Base-by-base conservation (phyloP, 164 flowering plant genomes). In the Warburgia ugandensis region DNA sequence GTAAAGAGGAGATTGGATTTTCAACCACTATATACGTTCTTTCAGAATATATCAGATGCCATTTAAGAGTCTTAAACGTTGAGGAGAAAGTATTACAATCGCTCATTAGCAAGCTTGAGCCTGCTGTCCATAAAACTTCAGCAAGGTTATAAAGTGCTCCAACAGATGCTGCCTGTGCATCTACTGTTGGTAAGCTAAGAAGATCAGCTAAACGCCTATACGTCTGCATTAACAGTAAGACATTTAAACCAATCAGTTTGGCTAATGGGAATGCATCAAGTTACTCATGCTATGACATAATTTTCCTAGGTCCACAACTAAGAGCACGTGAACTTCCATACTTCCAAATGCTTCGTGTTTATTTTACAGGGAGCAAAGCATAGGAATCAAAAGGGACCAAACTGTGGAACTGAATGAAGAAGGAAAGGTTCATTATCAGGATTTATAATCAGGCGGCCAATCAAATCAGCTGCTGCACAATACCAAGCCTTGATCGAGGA, bases 141-240 rank as follows among this genome's bases (percentile, higher is more conserved):
- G 81, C 78, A 68, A 91, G 88, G 67, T 87, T 81, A 67, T 85
- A 86, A 8, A 94, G 81, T 29, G 97, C 96, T 30, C 95, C 96
- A 55, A 94, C 84, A 27, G 96, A 96, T 54, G 92, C 97, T 45
- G 94, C 94, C 63, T 89, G 98, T n/a, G 96, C 90, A 76, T 88
- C 96, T 29, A 45, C 47, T 25, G 83, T 82, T 35, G 70, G 86
- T 21, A 71, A 60, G 77, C 94, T 87, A 67, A 92, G 61, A 32
- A 92, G 83, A 77, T 92, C 96, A 41, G 88, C 82, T 44, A 92
- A 65, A 20, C 86, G 88, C 73, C 75, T 81, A 53, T 89, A 81
- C 35, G 86, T 77, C 99, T 86, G 89, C 71, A 74, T 32, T 21
- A 31, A 23, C 42, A 28, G 53, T 56, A 39, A 26, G 11, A 7